These are phyloP conservation scores for Botrytis fabae DNA, from an alignment of 2,329 filamentous ascomycete species.

Conservation along the genomic window DNA sequence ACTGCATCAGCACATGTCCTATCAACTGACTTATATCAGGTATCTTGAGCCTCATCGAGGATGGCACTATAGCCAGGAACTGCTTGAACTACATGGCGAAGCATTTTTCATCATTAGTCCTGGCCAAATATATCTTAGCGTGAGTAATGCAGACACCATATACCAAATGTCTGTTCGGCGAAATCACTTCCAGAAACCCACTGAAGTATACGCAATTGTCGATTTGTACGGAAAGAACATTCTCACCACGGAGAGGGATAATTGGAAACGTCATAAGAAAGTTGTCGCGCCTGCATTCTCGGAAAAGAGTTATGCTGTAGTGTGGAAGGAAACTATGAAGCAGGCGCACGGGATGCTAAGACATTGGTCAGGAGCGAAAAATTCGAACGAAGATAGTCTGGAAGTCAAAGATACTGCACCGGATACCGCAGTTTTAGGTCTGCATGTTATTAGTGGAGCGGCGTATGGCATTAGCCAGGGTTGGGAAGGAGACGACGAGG, in stretches of 20 bases:
- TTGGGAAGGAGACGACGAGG: slow-evolving; percentile 57
- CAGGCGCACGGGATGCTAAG: slow-evolving; percentile 63
- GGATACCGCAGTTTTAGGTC: slow-evolving; percentile 64
- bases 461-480: slow-evolving; percentile 66
- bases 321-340: slow-evolving; percentile 61
- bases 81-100: neutral
- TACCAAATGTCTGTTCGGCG: slow-evolving; percentile 64
- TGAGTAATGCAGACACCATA: slow-evolving; percentile 42
- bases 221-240: slow-evolving; percentile 72
- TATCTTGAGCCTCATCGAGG: neutral
- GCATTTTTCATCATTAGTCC: slow-evolving; percentile 6
- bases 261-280: slow-evolving; percentile 74
- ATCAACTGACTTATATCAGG: neutral
- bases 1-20: neutral
- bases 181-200: slow-evolving; percentile 70
- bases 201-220: slow-evolving; percentile 57
- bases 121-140: neutral
- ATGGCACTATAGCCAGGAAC: neutral
- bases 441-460: slow-evolving; percentile 64
- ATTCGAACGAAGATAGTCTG: slow-evolving; percentile 42
- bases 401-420: slow-evolving; percentile 58
- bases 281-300: slow-evolving; percentile 71
- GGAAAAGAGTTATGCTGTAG: slow-evolving; percentile 70
- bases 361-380: slow-evolving; percentile 51
- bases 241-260: slow-evolving; percentile 64